Evolutionary conservation across 179 eudicot species (phyloP).

Genomic region (Silene vulgaris): DNA sequence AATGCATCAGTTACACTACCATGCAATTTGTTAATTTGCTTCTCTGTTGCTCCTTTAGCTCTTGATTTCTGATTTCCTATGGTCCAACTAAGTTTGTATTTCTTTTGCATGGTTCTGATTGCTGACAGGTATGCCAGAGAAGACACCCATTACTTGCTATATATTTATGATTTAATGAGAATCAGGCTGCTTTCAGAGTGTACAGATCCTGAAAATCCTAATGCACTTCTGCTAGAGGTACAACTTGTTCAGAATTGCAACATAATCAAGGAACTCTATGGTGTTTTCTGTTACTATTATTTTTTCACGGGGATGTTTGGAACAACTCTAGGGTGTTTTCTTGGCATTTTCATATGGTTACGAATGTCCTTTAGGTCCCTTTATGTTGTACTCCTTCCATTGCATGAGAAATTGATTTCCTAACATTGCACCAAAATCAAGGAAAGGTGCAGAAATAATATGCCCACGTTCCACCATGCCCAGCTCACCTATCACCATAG

Average conservation of each 20-base stretch:
- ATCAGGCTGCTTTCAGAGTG: slow-evolving; percentile 50
- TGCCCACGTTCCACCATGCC: not conserved
- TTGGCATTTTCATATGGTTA: not conserved
- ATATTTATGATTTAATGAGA: slow-evolving; percentile 78
- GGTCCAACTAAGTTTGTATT: not conserved
- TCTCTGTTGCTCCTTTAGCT: slow-evolving; percentile 9
- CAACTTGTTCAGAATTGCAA: not conserved
- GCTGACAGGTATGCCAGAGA: slow-evolving; percentile 84
- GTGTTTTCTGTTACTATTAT: not conserved
- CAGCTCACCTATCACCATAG: not conserved
- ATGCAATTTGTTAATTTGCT: not conserved
- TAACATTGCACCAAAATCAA: not conserved
- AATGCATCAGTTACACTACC: not conserved
- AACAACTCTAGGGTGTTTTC: too few relatives aligned
- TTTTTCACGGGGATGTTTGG: not conserved
- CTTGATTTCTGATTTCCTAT: not conserved
- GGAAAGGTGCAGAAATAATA: not conserved
- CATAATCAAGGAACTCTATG: not conserved
- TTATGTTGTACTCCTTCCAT: not conserved
- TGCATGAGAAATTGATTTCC: not conserved
- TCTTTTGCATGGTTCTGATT: not conserved
- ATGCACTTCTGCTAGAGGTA: slow-evolving; percentile 61
- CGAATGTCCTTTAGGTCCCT: not conserved
- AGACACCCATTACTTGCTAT: slow-evolving; percentile 87
- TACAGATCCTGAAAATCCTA: slow-evolving; percentile 44